Evolutionary conservation across 805 yeast genomes (phyloP).

Genomic region (Yamadazyma kitorensis): DNA sequence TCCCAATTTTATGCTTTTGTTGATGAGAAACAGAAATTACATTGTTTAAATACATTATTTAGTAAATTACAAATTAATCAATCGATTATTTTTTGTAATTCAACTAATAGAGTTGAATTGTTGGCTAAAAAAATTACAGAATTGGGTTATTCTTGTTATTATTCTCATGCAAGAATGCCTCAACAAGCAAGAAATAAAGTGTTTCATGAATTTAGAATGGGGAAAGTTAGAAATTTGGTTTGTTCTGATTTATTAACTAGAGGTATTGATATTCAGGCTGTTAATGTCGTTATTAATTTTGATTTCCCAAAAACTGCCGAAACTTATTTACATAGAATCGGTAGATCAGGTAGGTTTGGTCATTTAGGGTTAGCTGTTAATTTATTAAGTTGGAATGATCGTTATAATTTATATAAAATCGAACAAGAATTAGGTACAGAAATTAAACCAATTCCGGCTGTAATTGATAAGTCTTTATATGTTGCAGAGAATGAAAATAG

Average conservation of each 20-base stretch:
- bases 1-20: constrained; percentile 98
- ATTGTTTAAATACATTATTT: constrained; percentile 92
- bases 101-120: constrained; percentile 93
- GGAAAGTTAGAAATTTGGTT: constrained; percentile 94
- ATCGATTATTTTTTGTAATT: constrained; percentile 94
- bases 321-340: constrained; percentile 96
- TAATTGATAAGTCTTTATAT: constrained; percentile 83
- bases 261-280: constrained; percentile 99
- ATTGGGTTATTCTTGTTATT: constrained; percentile 93
- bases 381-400: constrained; percentile 94
- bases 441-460: constrained; percentile 94
- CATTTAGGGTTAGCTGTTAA: constrained; percentile 97
- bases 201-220: constrained; percentile 98
- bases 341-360: constrained; percentile 98
- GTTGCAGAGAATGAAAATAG: constrained; percentile 75
- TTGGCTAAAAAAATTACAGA: constrained; percentile 95
- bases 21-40: constrained; percentile 93
- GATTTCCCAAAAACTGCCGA: constrained; percentile 99
- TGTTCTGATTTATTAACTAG: constrained; percentile 95
- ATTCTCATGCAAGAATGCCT: constrained; percentile 96
- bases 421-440: constrained; percentile 98
- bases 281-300: constrained; percentile 94
- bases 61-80: constrained; percentile 94
- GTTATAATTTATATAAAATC: constrained; percentile 88
- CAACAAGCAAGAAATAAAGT: constrained; percentile 96